Evolutionary conservation across 2,329 filamentous ascomycete species (phyloP).

Genomic region (Trichoderma brevicompactum): DNA sequence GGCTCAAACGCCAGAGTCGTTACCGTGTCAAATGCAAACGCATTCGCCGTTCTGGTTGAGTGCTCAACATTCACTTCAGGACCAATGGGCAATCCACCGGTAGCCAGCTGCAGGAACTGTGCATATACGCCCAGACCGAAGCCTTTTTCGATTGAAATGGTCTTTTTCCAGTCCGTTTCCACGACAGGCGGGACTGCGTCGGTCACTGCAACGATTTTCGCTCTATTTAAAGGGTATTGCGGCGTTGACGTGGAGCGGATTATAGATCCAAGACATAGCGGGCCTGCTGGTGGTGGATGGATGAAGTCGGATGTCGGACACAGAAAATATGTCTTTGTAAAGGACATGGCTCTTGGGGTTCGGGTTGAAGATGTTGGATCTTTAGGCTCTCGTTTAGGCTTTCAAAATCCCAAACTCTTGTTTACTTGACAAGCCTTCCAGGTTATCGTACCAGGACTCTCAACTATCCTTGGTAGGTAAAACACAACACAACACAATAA

Average conservation of each 20-base stretch:
- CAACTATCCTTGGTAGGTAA: background rate
- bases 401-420: background rate
- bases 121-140: background rate
- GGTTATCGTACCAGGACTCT: background rate
- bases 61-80: background rate
- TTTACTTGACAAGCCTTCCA: background rate
- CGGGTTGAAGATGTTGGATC: too few species aligned
- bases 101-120: conserved; percentile 3
- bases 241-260: background rate
- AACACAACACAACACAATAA: background rate
- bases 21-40: conserved; percentile 6
- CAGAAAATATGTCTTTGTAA: conserved; percentile 19
- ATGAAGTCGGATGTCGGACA: conserved; percentile 11
- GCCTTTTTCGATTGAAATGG: background rate
- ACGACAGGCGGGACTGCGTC: background rate
- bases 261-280: conserved; percentile 1
- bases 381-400: background rate
- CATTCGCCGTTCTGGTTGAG: background rate
- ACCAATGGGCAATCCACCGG: background rate
- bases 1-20: conserved; percentile 9
- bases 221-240: background rate
- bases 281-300: background rate
- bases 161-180: conserved; percentile 9
- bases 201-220: background rate
- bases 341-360: background rate